These are phyloP conservation scores for Lepidopterella palustris DNA, from an alignment of 495 filamentous ascomycete genomes.

Conservation along the genomic window DNA sequence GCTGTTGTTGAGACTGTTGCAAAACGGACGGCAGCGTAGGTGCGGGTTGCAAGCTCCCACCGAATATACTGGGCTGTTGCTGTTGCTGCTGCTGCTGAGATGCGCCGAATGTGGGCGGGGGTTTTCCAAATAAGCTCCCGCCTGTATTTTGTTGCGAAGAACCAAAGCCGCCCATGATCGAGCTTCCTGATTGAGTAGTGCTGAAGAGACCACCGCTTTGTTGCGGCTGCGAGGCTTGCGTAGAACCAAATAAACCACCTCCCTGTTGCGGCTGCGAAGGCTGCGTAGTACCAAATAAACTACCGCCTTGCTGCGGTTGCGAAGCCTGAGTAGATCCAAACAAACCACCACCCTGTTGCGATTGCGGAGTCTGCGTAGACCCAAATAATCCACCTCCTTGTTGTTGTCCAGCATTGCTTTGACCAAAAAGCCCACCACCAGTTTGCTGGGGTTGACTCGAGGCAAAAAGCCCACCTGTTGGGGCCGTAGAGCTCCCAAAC, in stretches of 20 bases:
- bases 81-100: slow-evolving; percentile 40
- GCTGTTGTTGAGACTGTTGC: slow-evolving; percentile 31
- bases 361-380: slow-evolving; percentile 14
- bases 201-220: slow-evolving; percentile 21
- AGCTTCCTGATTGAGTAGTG: slow-evolving; percentile 14
- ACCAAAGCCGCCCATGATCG: too few relatives aligned
- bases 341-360: slow-evolving; percentile 23
- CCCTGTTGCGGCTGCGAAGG: slow-evolving; percentile 19
- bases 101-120: too few relatives aligned
- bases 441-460: slow-evolving; percentile 11
- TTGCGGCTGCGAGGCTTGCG: slow-evolving; percentile 2
- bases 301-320: slow-evolving; percentile 22
- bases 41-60: slow-evolving; percentile 20
- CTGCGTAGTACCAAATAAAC: slow-evolving; percentile 14
- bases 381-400: slow-evolving; percentile 13
- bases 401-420: too few relatives aligned
- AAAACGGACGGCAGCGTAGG: slow-evolving; percentile 12
- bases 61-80: slow-evolving; percentile 22
- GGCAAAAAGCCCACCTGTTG: slow-evolving; percentile 34
- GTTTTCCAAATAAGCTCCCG: slow-evolving; percentile 39
- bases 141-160: slow-evolving; percentile 16
- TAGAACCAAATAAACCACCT: slow-evolving; percentile 29
- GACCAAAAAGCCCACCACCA: too few relatives aligned
- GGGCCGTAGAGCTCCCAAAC: slow-evolving; percentile 36
- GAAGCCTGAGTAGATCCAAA: slow-evolving; percentile 26